Evolutionary conservation across 345 rosid species (phyloP), one percentile per base, ranked within the genome.

Genomic region (Noccaea bulbosa): DNA sequence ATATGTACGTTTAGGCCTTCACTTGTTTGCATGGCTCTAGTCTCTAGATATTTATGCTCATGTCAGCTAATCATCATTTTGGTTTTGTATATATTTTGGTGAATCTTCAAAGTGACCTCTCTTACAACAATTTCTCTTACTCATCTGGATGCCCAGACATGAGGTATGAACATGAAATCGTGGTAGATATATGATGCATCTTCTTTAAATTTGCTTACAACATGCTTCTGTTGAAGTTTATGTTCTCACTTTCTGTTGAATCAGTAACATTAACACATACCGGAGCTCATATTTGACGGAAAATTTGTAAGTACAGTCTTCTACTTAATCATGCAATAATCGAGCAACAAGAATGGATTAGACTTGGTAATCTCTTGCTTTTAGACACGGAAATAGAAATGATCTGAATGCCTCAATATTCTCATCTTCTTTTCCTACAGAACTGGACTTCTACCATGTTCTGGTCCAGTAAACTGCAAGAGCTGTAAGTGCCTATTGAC

Each of bases 51-150:
- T 20, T 34, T 12, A n/a, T 0, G 4, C 0, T 2, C 15, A 45
- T 52, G 24, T 34, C 9, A 55, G 6, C 44, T 43, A 63, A 62
- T 50, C 5, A n/a, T 61, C 11, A 27, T 8, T 1, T 53, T 9
- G 24, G 11, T 32, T 40, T 72, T 41, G 2, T 17, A 51, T 3
- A n/a, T n/a, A 20, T 20, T 43, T 39, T 50, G 53, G 3, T 44
- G 15, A 16, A 48, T 71, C 24, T 44, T 43, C 20, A 11, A 9
- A 73, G 77, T 55, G 77, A 73, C 47, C 50, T 73, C 70, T 73
- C 77, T 16, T 38, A 57, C 11, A 73, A 65, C 45, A 73, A 65
- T 57, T 73, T 73, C 43, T n/a, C 77, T 15, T 46, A 24, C 35
- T 49, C 65, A 0, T 47, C 77, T 24, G 47, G 11, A 17, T 73